Percentiles rank a stretch among this genome's conserved stretches.
Conservation (phyloP, 306 rosid genomes). For the Abrus precatorius region DNA sequence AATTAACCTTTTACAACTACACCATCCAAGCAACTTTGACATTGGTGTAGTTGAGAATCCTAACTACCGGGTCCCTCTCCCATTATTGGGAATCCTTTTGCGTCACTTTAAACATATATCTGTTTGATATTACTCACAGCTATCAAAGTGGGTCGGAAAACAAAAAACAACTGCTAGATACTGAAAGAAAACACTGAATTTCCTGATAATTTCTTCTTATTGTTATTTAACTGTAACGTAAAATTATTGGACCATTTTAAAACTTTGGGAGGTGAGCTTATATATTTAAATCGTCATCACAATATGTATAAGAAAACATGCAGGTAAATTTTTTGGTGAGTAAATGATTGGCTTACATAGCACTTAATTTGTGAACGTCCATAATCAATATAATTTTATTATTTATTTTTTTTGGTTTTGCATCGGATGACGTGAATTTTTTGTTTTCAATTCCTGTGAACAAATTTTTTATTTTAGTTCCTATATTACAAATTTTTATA, state of each 20-base stretch:
- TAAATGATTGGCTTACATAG: not conserved
- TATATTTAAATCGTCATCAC: not conserved
- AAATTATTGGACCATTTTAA: not conserved
- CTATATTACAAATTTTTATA: too few relatives aligned
- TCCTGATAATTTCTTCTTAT: not conserved
- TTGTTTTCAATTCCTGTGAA: too few relatives aligned
- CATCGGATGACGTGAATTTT: too few relatives aligned
- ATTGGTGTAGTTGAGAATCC: slow-evolving; percentile 38
- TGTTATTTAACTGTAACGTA: not conserved
- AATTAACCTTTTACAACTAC: not conserved
- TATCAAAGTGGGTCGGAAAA: slow-evolving; percentile 22
- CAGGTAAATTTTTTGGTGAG: too few relatives aligned
- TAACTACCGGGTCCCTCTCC: slow-evolving; percentile 51
- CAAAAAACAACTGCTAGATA: not conserved
- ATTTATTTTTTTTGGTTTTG: too few relatives aligned
- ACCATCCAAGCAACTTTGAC: slow-evolving; percentile 22
- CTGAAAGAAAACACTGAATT: not conserved
- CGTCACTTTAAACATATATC: slow-evolving; percentile 52
- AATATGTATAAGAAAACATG: not conserved
- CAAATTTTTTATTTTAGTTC: too few relatives aligned
- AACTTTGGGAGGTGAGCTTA: not conserved
- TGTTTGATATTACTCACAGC: not conserved
- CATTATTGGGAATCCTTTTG: slow-evolving; percentile 47
- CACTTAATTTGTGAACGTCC: not conserved
- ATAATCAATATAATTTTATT: not conserved